phyloP scores from a whole-genome alignment of 192 early-diverging fungal genomes.

The Rhizophagus prolifer region DNA sequence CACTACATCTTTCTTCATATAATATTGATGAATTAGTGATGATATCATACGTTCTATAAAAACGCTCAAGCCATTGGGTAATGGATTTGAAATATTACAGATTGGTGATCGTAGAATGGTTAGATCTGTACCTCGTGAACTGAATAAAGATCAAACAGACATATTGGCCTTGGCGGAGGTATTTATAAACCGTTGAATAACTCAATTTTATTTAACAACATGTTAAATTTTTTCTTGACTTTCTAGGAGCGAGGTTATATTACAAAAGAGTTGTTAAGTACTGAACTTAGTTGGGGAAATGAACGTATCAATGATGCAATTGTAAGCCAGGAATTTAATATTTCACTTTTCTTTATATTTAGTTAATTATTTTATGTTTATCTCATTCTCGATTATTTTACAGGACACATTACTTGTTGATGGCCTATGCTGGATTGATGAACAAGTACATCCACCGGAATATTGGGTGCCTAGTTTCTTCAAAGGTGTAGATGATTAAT shows the following conservation, averaged over 20 bases:
- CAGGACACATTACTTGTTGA: constrained; percentile 70
- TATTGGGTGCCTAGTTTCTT: constrained; percentile 66
- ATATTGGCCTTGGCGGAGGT: constrained; percentile 76
- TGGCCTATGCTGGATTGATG: constrained; percentile 76
- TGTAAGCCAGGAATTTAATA: constrained; percentile 39
- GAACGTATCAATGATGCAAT: constrained; percentile 53
- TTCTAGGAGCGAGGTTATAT: constrained; percentile 39
- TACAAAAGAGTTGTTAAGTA: constrained; percentile 40
- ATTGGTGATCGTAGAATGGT: constrained; percentile 84
- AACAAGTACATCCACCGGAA: constrained; percentile 47
- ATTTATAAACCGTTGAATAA: not conserved
- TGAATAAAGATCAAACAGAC: constrained; percentile 77
- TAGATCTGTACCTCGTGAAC: constrained; percentile 83
- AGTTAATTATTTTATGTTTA: not conserved
- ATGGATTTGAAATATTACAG: constrained; percentile 81
- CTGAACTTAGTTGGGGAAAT: constrained; percentile 56
- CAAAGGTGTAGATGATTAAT: constrained; percentile 35
- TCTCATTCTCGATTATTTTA: not conserved
- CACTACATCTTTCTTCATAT: constrained; percentile 33
- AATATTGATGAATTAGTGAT: constrained; percentile 56
- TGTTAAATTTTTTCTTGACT: not conserved
- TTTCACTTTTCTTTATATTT: not conserved
- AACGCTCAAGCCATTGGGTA: constrained; percentile 80
- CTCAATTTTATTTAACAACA: not conserved
- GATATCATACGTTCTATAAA: constrained; percentile 87